Evolutionary conservation across 2,329 filamentous ascomycete species (phyloP).

Genomic region (Mariannaea elegans): DNA sequence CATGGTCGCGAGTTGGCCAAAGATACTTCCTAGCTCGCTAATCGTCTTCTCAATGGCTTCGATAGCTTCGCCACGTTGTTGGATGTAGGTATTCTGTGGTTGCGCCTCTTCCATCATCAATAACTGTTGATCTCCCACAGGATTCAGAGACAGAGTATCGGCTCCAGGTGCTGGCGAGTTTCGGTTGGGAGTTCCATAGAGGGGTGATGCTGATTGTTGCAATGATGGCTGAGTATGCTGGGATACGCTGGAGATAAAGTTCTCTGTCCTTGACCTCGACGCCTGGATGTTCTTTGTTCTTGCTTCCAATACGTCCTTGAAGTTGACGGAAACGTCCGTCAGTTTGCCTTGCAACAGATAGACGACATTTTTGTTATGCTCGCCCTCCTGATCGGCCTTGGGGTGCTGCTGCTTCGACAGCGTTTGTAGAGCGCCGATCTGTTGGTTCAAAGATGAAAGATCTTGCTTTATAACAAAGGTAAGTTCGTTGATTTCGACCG

Average conservation of each 20-base stretch:
- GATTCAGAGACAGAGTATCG: slow-evolving; percentile 86
- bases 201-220: slow-evolving; percentile 80
- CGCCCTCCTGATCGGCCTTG: slow-evolving; percentile 80
- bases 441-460: slow-evolving; percentile 81
- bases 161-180: slow-evolving; percentile 72
- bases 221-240: slow-evolving; percentile 75
- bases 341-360: slow-evolving; percentile 90
- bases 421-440: slow-evolving; percentile 84
- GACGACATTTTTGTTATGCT: slow-evolving; percentile 98
- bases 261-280: slow-evolving; percentile 89
- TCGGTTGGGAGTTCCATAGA: slow-evolving; percentile 82
- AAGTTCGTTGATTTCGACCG: slow-evolving; percentile 95
- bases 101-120: slow-evolving; percentile 92
- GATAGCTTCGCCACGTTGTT: slow-evolving; percentile 93
- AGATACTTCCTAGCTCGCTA: slow-evolving; percentile 86
- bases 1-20: slow-evolving; percentile 95
- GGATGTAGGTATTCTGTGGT: slow-evolving; percentile 86
- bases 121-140: slow-evolving; percentile 83
- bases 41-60: slow-evolving; percentile 98
- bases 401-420: slow-evolving; percentile 82
- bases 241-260: slow-evolving; percentile 92
- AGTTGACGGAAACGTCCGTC: slow-evolving; percentile 91
- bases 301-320: slow-evolving; percentile 96
- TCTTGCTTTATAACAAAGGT: slow-evolving; percentile 99
- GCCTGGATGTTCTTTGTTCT: slow-evolving; percentile 98